A percentile compares a stretch with the other conserved stretches of the same genome.
These are phyloP conservation scores for Podila horticola DNA, from an alignment of 192 early-diverging fungal genomes.

Conservation along the genomic window DNA sequence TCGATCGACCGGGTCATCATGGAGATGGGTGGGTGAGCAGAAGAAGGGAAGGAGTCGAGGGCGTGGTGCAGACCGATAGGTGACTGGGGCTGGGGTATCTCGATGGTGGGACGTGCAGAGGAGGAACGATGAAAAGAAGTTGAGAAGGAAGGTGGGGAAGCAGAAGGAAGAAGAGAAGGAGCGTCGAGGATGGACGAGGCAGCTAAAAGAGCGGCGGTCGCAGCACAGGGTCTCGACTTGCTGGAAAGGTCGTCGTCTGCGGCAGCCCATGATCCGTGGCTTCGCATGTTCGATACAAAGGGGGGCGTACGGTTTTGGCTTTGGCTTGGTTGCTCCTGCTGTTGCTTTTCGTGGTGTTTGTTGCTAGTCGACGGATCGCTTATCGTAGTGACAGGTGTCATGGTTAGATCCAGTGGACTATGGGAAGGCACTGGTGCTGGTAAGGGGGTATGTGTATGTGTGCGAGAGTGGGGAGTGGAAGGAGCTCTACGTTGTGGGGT, in stretches of 20 bases:
- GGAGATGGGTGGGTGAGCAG: neutral
- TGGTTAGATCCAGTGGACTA: neutral
- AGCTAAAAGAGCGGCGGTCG: neutral
- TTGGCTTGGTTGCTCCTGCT: neutral
- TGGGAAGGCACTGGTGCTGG: neutral
- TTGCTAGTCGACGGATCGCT: neutral
- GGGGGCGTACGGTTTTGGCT: neutral
- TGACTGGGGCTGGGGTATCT: constrained; percentile 29
- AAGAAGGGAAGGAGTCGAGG: constrained; percentile 26
- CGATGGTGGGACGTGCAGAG: constrained; percentile 11
- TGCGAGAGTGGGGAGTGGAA: neutral
- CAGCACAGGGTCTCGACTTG: neutral
- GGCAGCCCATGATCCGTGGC: neutral
- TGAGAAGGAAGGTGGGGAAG: neutral
- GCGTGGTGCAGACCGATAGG: constrained; percentile 45
- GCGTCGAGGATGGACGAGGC: neutral
- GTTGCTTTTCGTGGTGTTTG: neutral
- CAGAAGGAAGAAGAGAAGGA: constrained; percentile 7
- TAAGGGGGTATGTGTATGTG: neutral
- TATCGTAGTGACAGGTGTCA: neutral
- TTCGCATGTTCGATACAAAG: neutral
- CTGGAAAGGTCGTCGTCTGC: neutral
- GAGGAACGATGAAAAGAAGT: constrained; percentile 10
- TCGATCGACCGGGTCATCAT: constrained; percentile 18
- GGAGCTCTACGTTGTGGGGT: neutral